Evolutionary conservation across 441 rosid genomes (phyloP).

Genomic region (Daphne laureola): DNA sequence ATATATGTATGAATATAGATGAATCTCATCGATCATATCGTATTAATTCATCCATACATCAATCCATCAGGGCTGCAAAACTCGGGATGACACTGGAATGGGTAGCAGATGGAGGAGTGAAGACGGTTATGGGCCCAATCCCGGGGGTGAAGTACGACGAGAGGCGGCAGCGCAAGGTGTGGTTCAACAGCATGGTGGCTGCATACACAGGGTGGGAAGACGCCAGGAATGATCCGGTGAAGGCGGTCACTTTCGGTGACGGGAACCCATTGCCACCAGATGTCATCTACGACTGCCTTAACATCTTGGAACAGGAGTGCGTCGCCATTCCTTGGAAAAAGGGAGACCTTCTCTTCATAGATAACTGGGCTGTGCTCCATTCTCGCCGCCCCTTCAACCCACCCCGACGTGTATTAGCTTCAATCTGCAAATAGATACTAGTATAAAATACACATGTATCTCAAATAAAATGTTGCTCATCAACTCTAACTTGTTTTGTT

Average conservation of each 20-base stretch:
- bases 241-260: slow-evolving; percentile 72
- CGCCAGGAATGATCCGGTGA: slow-evolving; percentile 57
- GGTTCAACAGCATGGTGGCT: slow-evolving; percentile 94
- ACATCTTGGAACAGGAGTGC: slow-evolving; percentile 69
- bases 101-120: slow-evolving; percentile 64
- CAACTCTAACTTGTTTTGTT: no score
- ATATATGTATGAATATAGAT: no score
- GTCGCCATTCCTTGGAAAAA: slow-evolving; percentile 75
- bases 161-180: slow-evolving; percentile 59
- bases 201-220: slow-evolving; percentile 91
- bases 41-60: no score
- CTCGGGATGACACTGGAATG: slow-evolving; percentile 81
- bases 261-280: slow-evolving; percentile 57
- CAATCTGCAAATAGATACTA: slow-evolving; percentile 32
- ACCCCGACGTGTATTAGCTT: slow-evolving; percentile 73
- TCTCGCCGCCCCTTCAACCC: slow-evolving; percentile 58
- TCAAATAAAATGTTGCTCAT: no score
- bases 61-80: slow-evolving; percentile 77
- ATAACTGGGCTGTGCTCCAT: slow-evolving; percentile 85
- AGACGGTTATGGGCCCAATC: slow-evolving; percentile 74
- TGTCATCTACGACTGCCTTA: slow-evolving; percentile 47
- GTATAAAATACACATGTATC: no score
- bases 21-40: no score
- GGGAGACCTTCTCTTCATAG: slow-evolving; percentile 71
- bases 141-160: slow-evolving; percentile 59